Base-by-base conservation (phyloP, 2,329 filamentous ascomycete species). In the Microsporum canis region DNA sequence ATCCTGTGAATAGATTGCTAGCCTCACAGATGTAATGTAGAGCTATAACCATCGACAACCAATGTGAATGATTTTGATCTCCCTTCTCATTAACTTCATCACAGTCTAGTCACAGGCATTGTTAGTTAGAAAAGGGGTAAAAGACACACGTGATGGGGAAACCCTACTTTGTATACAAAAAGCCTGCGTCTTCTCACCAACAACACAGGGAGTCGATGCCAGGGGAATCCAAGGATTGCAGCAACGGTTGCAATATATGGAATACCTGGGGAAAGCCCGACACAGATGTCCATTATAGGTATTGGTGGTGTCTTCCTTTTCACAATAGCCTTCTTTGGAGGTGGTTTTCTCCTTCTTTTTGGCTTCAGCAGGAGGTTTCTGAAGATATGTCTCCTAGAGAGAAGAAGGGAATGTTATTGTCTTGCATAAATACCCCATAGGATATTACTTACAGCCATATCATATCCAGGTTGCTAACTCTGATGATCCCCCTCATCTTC, bases 81-180 rank as follows among this genome's bases (percentile, higher is more conserved):
- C 39, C 17, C 36, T 34, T 31, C 33, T 57, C 36, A 57, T 39
- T n/a, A 57, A 31, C 12, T 27, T 57, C 39, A 39, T 43, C 55
- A 57, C 39, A 5, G 39, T 41, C 55, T 57, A 33, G 27, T 14
- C 14, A 29, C 34, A 41, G 27, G 14, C 3, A 27, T 55, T 41
- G 17, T 57, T 31, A 57, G 55, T 29, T 29, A 36, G 34, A 12
- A 57, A 43, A 27, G 23, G 34, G 10, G 10, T 6, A 14, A 31
- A 8, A 4, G 17, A n/a, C 33, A 36, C 51, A 55, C 31, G 55
- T 29, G 34, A 43, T 27, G 3, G 12, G 33, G 49, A 33, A 33
- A 29, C 49, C 55, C 55, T 57, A 57, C 55, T 57, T 41, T 57
- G 55, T 57, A 57, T 57, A 43, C 39, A 27, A 29, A 31, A 27